These are phyloP conservation scores for Saturnispora quitensis DNA, from an alignment of 805 yeast genomes.

Conservation along the genomic window DNA sequence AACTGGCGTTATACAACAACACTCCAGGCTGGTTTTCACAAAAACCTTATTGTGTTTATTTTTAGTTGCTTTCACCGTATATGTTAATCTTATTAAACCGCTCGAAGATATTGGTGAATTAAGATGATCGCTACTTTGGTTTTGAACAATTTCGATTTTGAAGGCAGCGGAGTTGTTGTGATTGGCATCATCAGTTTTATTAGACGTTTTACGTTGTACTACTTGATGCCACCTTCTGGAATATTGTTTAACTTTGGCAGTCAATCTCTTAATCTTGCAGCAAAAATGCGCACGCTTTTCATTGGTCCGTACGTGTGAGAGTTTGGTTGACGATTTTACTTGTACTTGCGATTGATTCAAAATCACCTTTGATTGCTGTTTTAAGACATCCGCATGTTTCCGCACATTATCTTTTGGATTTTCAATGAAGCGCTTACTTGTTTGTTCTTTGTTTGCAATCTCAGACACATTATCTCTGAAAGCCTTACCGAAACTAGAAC, in stretches of 20 bases:
- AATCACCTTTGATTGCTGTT: neutral
- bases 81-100: neutral
- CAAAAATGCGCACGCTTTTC: neutral
- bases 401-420: neutral
- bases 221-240: neutral
- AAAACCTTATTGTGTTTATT: neutral
- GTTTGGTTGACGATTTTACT: no score
- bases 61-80: neutral
- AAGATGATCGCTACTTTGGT: neutral
- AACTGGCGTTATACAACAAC: neutral
- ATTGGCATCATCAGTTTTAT: neutral
- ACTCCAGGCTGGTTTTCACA: neutral
- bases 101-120: no score
- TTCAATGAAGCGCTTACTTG: neutral
- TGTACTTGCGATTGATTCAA: neutral
- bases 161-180: neutral
- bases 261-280: neutral
- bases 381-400: neutral
- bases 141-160: neutral
- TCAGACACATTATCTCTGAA: neutral
- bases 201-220: neutral
- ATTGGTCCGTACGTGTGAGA: neutral
- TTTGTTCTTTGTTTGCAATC: no score
- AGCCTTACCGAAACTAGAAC: neutral
- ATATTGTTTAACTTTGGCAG: neutral